A percentile compares a stretch with the other conserved stretches of the same genome.
Evolutionary conservation across 1,139 yeast species (phyloP).

Genomic region (Sugiyamaella novakii): DNA sequence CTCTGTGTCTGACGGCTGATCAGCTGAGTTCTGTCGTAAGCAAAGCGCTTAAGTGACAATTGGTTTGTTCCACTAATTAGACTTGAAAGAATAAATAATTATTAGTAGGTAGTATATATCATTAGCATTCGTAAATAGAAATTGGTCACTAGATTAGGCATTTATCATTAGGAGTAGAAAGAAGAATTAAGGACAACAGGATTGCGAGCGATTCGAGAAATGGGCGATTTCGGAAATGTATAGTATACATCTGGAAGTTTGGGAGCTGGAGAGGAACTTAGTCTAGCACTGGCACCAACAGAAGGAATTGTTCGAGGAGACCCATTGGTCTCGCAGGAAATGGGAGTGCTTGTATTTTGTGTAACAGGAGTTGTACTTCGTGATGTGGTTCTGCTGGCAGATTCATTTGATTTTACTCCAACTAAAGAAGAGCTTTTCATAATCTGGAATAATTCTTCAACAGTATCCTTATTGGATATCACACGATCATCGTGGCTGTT

Average conservation of each 20-base stretch:
- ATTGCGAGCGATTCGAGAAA: slow-evolving; percentile 33
- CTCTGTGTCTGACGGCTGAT: no score
- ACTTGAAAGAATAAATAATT: slow-evolving; percentile 8
- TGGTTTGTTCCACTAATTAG: no score
- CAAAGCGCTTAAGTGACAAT: no score
- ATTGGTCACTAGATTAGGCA: neutral
- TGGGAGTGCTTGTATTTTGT: neutral
- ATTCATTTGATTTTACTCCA: slow-evolving; percentile 1
- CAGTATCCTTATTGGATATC: slow-evolving; percentile 25
- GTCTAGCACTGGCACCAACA: neutral
- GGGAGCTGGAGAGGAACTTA: slow-evolving; percentile 7
- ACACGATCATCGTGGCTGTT: neutral
- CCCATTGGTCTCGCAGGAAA: neutral
- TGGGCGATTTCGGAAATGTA: slow-evolving; percentile 32
- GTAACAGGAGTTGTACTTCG: slow-evolving; percentile 4
- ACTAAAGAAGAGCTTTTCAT: slow-evolving; percentile 28
- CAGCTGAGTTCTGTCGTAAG: no score
- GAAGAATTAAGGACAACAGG: slow-evolving; percentile 32
- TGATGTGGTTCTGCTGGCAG: slow-evolving; percentile 11
- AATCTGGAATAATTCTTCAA: slow-evolving; percentile 32
- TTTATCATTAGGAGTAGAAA: slow-evolving; percentile 11
- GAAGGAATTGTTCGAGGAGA: slow-evolving; percentile 5
- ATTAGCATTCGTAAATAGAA: neutral
- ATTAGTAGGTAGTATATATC: neutral
- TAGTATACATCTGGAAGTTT: slow-evolving; percentile 13